Evolutionary conservation across 768 basidiomycete genomes (phyloP).

Genomic region (Tricholoma furcatifolium): DNA sequence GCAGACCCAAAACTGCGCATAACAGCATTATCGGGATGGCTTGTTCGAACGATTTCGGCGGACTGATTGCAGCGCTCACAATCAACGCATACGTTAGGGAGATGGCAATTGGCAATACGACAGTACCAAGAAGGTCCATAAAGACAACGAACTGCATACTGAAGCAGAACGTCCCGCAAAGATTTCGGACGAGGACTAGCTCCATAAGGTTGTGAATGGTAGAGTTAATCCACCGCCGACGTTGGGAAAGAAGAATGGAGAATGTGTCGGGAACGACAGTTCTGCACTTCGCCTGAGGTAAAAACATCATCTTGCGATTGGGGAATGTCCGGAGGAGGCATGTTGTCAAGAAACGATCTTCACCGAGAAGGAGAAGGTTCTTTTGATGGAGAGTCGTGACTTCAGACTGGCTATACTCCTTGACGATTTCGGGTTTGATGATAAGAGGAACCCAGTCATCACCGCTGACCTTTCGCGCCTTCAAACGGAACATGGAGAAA

Average conservation of each 20-base stretch:
- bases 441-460: slow-evolving; percentile 98
- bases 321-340: slow-evolving; percentile 96
- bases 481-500: slow-evolving; percentile 99
- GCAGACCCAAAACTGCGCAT: slow-evolving; percentile 88
- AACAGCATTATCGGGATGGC: slow-evolving; percentile 93
- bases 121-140: slow-evolving; percentile 91
- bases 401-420: slow-evolving; percentile 93
- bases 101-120: slow-evolving; percentile 94
- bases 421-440: slow-evolving; percentile 94
- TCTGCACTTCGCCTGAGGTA: slow-evolving; percentile 92
- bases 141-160: slow-evolving; percentile 99
- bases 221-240: slow-evolving; percentile 99
- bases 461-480: slow-evolving; percentile 82
- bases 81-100: slow-evolving; percentile 86
- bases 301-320: slow-evolving; percentile 99
- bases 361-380: slow-evolving; percentile 92
- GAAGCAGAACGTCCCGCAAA: slow-evolving; percentile 99
- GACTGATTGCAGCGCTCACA: slow-evolving; percentile 73
- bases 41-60: slow-evolving; percentile 84
- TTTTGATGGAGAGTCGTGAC: slow-evolving; percentile 97
- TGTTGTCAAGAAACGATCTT: slow-evolving; percentile 98
- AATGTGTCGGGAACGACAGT: slow-evolving; percentile 98
- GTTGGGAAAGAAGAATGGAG: slow-evolving; percentile 88
- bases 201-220: slow-evolving; percentile 99
- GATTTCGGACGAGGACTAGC: slow-evolving; percentile 91